Conservation (phyloP, 2,329 filamentous ascomycete species). For the Mycosphaerelloides madeirae region DNA sequence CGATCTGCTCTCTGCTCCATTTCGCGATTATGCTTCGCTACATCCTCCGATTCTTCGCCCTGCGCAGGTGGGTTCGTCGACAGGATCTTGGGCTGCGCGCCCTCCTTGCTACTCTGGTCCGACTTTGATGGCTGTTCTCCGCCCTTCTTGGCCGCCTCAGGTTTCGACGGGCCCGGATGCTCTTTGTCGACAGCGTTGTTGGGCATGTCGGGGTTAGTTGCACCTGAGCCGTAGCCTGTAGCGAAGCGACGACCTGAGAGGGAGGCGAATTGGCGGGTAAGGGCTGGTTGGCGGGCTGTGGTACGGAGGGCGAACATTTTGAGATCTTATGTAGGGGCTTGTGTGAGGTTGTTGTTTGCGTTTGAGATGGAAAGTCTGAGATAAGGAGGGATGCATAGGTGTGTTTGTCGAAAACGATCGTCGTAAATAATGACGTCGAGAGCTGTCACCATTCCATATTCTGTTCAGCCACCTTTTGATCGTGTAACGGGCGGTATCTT, state of each 20-base stretch:
- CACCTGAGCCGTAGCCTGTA: constrained; percentile 8
- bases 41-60: constrained; percentile 7
- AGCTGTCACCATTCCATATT: too few relatives aligned
- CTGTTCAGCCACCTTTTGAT: too few relatives aligned
- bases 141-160: constrained; percentile 1
- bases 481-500: too few relatives aligned
- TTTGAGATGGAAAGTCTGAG: too few relatives aligned
- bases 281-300: neutral
- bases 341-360: too few relatives aligned
- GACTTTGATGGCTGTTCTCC: neutral
- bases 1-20: constrained; percentile 41
- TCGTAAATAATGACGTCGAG: too few relatives aligned
- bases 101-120: constrained; percentile 1
- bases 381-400: too few relatives aligned
- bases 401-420: too few relatives aligned
- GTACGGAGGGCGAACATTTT: constrained; percentile 5
- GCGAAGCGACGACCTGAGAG: constrained; percentile 1
- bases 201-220: neutral
- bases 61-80: constrained; percentile 8
- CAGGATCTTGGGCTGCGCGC: constrained; percentile 11
- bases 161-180: constrained; percentile 6
- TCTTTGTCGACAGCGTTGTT: constrained; percentile 4
- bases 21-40: constrained; percentile 32
- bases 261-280: neutral
- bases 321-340: too few relatives aligned